Percentiles rank a stretch among this genome's conserved stretches.
Conservation (phyloP, 768 basidiomycete genomes). For the Multifurca ochricompacta region DNA sequence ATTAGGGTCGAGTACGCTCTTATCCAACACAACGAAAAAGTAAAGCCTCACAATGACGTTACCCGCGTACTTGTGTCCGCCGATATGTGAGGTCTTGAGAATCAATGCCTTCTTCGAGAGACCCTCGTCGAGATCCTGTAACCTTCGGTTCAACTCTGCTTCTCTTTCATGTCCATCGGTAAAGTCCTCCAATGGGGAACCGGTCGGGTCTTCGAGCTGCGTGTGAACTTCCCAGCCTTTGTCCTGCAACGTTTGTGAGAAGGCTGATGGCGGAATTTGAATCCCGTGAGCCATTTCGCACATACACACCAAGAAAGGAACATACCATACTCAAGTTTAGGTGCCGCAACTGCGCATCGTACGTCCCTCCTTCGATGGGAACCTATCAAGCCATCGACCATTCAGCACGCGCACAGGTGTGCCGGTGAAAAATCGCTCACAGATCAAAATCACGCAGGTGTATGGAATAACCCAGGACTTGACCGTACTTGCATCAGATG, state of each 20-base stretch:
- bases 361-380: slow-evolving; percentile 93
- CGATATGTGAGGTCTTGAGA: slow-evolving; percentile 81
- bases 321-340: slow-evolving; percentile 69
- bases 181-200: slow-evolving; percentile 55
- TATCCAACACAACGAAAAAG: background rate
- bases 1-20: background rate
- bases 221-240: slow-evolving; percentile 74
- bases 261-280: slow-evolving; percentile 36
- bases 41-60: slow-evolving; percentile 70
- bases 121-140: slow-evolving; percentile 44
- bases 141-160: slow-evolving; percentile 39
- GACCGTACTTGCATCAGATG: slow-evolving; percentile 39
- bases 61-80: slow-evolving; percentile 89
- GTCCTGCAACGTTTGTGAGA: slow-evolving; percentile 52
- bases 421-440: slow-evolving; percentile 38
- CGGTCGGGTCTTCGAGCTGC: slow-evolving; percentile 53
- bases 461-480: slow-evolving; percentile 83
- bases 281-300: slow-evolving; percentile 14
- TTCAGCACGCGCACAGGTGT: background rate
- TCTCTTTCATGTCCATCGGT: slow-evolving; percentile 47
- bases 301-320: slow-evolving; percentile 11
- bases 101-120: slow-evolving; percentile 68
- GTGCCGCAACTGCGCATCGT: slow-evolving; percentile 81
- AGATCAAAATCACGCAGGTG: slow-evolving; percentile 81
- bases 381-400: slow-evolving; percentile 38